Percentiles rank a stretch among this genome's conserved stretches.
These are phyloP conservation scores for Heritiera littoralis DNA, from an alignment of 345 rosid genomes.

Conservation along the genomic window DNA sequence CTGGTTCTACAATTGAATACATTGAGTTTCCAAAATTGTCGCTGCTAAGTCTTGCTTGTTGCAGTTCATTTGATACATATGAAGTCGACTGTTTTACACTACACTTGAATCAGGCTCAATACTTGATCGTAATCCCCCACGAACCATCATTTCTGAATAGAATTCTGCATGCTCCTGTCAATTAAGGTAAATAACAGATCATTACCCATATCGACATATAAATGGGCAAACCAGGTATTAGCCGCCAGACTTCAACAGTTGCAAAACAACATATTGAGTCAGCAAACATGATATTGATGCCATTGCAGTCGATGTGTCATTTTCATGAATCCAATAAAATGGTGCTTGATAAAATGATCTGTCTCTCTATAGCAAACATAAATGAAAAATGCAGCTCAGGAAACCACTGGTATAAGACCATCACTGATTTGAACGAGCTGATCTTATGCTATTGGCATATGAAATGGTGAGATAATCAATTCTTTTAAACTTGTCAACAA, in stretches of 20 bases:
- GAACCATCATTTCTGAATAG: conserved; percentile 38
- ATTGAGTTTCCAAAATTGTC: not conserved
- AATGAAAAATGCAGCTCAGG: not conserved
- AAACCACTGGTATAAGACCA: not conserved
- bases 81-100: not conserved
- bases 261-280: not conserved
- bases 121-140: conserved; percentile 33
- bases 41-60: not conserved
- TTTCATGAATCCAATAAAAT: not conserved
- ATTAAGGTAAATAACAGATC: not conserved
- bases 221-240: not conserved
- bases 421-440: not conserved
- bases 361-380: not conserved
- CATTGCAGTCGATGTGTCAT: no score
- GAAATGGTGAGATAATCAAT: not conserved
- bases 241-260: not conserved
- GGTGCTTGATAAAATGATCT: not conserved
- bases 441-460: not conserved
- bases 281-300: not conserved
- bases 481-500: not conserved
- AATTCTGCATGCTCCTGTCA: conserved; percentile 39
- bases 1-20: not conserved
- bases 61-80: not conserved
- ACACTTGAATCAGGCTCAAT: conserved; percentile 32
- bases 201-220: not conserved